Conservation (phyloP, 257 asterid species). For the Penstemon newberryi region DNA sequence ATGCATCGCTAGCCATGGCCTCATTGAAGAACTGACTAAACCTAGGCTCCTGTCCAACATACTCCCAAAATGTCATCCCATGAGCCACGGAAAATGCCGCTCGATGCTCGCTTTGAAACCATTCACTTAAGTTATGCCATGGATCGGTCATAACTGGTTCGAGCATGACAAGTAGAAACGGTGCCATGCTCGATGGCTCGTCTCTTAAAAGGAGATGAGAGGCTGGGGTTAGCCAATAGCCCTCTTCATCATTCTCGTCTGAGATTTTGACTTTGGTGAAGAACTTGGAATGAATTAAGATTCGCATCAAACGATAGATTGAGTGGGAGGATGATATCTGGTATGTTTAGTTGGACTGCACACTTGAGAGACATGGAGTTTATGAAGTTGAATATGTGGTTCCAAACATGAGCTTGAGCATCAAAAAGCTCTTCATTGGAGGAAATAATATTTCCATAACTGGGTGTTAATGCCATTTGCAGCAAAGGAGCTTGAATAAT, state of each 20-base stretch:
- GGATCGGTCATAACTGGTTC: neutral
- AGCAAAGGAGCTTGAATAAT: too few relatives aligned
- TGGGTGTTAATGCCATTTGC: neutral
- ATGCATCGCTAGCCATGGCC: too few relatives aligned
- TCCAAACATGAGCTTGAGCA: slow-evolving; percentile 14
- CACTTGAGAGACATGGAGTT: slow-evolving; percentile 15
- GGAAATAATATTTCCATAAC: neutral
- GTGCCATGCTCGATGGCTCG: neutral
- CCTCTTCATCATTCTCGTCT: neutral
- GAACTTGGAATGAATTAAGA: neutral
- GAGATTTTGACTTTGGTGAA: neutral
- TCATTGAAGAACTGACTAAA: too few relatives aligned
- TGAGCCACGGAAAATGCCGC: neutral
- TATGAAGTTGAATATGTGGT: slow-evolving; percentile 15
- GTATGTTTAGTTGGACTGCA: neutral
- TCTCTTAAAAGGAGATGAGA: slow-evolving; percentile 3
- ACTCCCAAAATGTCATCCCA: too few relatives aligned
- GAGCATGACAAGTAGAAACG: neutral
- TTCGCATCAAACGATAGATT: neutral
- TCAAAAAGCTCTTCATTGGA: slow-evolving; percentile 1
- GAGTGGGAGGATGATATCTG: neutral
- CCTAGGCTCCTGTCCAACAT: too few relatives aligned
- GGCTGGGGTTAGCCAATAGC: slow-evolving; percentile 12
- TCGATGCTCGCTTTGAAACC: slow-evolving; percentile 10
- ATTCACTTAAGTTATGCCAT: neutral